Base-by-base conservation (phyloP, 345 rosid species). In the Syzygium aqueum region DNA sequence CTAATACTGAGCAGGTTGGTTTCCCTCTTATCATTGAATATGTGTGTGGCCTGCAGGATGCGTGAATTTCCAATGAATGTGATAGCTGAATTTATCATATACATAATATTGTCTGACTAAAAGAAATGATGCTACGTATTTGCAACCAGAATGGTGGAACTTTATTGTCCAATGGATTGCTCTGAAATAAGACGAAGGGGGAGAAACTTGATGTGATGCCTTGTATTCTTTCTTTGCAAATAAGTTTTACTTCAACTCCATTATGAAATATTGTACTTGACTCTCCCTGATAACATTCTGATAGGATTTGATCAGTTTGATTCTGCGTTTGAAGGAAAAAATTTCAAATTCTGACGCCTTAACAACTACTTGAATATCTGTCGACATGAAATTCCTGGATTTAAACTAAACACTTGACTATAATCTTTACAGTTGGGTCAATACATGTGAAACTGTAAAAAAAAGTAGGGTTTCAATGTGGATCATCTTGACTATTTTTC, bases 1-100 rank as follows among this genome's bases (percentile, higher is more conserved):
- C 92, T 15, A 91, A 51, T 87, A 96, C 96, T 10, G 90, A 94
- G 54, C 96, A 95, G 98, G 98, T 96, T 87, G 80, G 25, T 19
- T 67, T 67, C 23, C 78, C 46, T 67, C 33, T 67, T 17, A 67
- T 67, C 78, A 30, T 67, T 67, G 78, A 8, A 67, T 37, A 73
- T 73, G 49, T 10, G 49, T 2, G 27, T 73, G 80, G 80, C 27
- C 80, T 73, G 49, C 25, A 5, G 37, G 80, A 73, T 33, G 40
- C 3, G 14, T 73, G 80, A 73, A 37, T 73, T 73, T 73, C 80
- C 46, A 73, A 73, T 73, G 43, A 17, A 40, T 11, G 14, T 19
- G 49, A 33, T 37, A 5, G 37, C 25, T 73, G 25, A 19, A 73
- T 73, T 73, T 33, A 73, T 33, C 7, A 3, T 73, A 73, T 33